Evolutionary conservation across 1,284 basidiomycete genomes (phyloP).

Genomic region (Ceratobasidium sp.): DNA sequence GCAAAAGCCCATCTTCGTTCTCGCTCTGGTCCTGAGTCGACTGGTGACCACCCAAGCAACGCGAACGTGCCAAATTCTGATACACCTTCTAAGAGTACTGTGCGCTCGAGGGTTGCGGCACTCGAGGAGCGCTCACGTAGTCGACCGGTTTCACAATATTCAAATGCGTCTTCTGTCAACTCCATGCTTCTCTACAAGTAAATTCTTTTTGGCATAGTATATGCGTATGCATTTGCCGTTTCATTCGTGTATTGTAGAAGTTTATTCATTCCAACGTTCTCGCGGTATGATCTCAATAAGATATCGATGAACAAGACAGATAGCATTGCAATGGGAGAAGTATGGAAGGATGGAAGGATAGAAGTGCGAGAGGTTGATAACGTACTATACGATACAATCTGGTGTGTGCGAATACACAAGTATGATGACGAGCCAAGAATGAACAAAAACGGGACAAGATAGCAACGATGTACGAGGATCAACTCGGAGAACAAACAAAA

Average conservation of each 20-base stretch:
- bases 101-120: conserved; percentile 30
- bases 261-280: neutral
- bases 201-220: neutral
- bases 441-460: neutral
- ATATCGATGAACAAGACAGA: neutral
- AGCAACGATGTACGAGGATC: neutral
- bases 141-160: conserved; percentile 14
- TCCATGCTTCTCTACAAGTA: conserved; percentile 3
- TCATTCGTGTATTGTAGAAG: neutral
- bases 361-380: neutral
- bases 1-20: conserved; percentile 4
- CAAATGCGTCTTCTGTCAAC: neutral
- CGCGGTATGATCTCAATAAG: neutral
- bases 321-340: neutral
- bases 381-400: neutral
- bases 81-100: neutral
- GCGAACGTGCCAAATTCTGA: neutral
- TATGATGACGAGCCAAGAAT: neutral
- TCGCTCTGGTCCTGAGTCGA: conserved; percentile 13
- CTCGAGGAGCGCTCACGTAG: conserved; percentile 35
- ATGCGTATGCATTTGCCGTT: neutral
- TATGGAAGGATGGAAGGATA: neutral
- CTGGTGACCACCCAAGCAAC: neutral
- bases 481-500: neutral
- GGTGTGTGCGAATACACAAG: neutral